Evolutionary conservation across 2,329 filamentous ascomycete species (phyloP), one percentile per base, ranked within the genome.

Genomic region (Plectosphaerella sp.): DNA sequence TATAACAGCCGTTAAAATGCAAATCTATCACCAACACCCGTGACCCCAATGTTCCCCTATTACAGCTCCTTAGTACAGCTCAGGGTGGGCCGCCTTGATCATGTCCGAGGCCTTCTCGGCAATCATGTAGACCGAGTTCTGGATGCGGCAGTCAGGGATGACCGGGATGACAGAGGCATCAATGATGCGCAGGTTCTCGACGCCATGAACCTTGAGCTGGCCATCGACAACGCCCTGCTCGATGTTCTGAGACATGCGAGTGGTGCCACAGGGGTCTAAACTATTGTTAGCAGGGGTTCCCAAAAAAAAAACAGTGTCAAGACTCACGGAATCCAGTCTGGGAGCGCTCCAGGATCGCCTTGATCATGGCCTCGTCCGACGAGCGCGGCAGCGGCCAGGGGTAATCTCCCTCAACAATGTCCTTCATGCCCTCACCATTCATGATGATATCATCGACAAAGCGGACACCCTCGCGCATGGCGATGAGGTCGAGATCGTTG

Each of bases 101-200:
- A 46, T 48, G 28, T 58, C 53, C 18, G 48, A 55, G 0, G 52
- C 70, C 68, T 78, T 84, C 61, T 86, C 81, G 5, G 70, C 81
- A 52, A 83, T 61, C 75, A 79, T 80, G 57, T 85, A 86, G 2
- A 84, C 80, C 2, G 77, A 73, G 52, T 81, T 83, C 62, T 84
- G 80, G 47, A 83, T 83, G 1, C 80, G 74, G n/a, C 68, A 80
- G 71, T 72, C 80, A 53, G 62, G 79, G 63, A 73, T 80, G 62
- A 82, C 70, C 0, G 80, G 80, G 12, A 83, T 76, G 20, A 82
- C 64, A 0, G 76, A 80, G 0, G 80, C 79, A 60, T 84, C 80
- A 35, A 77, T 74, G 11, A 84, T 72, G 9, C 80, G 72, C 3
- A 84, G 70, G 20, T 72, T 75, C 50, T 75, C 72, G 47, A 83